These are phyloP conservation scores for Aspergillus fructus DNA, from an alignment of 2,329 filamentous ascomycete genomes.

Conservation along the genomic window DNA sequence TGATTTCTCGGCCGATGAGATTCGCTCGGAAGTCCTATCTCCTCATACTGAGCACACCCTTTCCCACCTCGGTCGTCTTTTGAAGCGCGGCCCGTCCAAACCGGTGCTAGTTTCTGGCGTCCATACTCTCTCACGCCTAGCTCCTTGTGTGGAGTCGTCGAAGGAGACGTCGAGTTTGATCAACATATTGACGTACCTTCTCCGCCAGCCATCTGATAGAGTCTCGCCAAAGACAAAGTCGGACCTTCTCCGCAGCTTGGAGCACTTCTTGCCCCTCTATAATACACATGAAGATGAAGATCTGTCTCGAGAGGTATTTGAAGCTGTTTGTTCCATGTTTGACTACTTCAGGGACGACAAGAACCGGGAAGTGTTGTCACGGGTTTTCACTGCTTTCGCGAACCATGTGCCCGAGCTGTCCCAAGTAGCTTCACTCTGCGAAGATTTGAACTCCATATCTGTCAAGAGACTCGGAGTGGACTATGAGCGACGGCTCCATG, in stretches of 20 bases:
- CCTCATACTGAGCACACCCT: slow-evolving; percentile 69
- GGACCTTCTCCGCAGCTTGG: slow-evolving; percentile 73
- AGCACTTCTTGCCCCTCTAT: slow-evolving; percentile 73
- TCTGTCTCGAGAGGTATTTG: slow-evolving; percentile 66
- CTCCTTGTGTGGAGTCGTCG: slow-evolving; percentile 66
- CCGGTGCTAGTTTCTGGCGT: slow-evolving; percentile 78
- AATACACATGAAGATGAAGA: slow-evolving; percentile 56
- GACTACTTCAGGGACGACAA: slow-evolving; percentile 83
- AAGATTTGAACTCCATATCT: slow-evolving; percentile 77
- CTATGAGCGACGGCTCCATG: slow-evolving; percentile 76
- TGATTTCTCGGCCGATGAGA: slow-evolving; percentile 40
- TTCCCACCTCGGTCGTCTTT: slow-evolving; percentile 48
- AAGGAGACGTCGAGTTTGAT: slow-evolving; percentile 71
- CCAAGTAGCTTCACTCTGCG: slow-evolving; percentile 68
- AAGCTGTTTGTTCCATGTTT: slow-evolving; percentile 76
- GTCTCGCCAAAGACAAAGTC: slow-evolving; percentile 83
- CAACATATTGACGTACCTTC: slow-evolving; percentile 74
- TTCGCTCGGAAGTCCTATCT: slow-evolving; percentile 37
- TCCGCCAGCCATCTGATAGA: slow-evolving; percentile 79
- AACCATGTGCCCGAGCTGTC: slow-evolving; percentile 60
- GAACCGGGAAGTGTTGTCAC: slow-evolving; percentile 72
- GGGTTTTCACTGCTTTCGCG: slow-evolving; percentile 71
- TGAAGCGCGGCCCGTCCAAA: slow-evolving; percentile 64
- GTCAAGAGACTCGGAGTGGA: slow-evolving; percentile 75
- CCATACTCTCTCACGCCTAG: slow-evolving; percentile 72